Conservation (phyloP, 305 asterid genomes). For the Solanum chacoense region DNA sequence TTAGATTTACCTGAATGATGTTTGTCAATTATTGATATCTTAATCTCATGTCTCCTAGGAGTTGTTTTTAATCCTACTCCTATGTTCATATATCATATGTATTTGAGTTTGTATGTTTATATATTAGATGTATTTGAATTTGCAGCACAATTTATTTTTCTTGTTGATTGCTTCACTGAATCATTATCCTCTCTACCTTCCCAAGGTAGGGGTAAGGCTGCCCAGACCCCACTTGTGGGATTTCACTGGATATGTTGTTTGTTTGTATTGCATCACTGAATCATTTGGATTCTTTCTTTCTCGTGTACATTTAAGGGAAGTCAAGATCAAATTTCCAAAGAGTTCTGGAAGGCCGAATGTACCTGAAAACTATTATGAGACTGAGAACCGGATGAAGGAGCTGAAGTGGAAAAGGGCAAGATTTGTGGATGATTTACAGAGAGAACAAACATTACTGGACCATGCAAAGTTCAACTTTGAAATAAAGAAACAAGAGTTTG, state of each 20-base stretch:
- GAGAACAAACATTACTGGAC: conserved; percentile 38
- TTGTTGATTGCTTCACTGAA: background rate
- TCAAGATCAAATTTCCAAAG: conserved; percentile 49
- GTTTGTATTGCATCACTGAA: background rate
- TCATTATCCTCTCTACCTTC: background rate
- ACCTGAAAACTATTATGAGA: conserved; percentile 26
- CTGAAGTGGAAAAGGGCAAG: conserved; percentile 47
- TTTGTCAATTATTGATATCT: background rate
- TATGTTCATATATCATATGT: background rate
- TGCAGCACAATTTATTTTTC: background rate
- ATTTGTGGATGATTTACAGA: conserved; percentile 31
- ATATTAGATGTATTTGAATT: background rate
- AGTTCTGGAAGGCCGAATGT: conserved; percentile 19
- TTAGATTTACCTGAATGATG: background rate
- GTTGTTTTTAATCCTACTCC: background rate
- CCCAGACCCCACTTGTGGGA: background rate
- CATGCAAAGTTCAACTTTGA: conserved; percentile 32
- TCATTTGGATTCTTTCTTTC: background rate
- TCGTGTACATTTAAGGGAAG: conserved; percentile 16
- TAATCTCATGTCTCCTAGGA: background rate
- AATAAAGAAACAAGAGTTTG: conserved; percentile 34
- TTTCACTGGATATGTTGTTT: background rate
- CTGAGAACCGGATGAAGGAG: conserved; percentile 37
- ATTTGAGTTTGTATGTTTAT: background rate
- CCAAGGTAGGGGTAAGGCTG: background rate